phyloP scores from a whole-genome alignment of 495 filamentous ascomycete species.

The Lasiosphaeris hirsuta region DNA sequence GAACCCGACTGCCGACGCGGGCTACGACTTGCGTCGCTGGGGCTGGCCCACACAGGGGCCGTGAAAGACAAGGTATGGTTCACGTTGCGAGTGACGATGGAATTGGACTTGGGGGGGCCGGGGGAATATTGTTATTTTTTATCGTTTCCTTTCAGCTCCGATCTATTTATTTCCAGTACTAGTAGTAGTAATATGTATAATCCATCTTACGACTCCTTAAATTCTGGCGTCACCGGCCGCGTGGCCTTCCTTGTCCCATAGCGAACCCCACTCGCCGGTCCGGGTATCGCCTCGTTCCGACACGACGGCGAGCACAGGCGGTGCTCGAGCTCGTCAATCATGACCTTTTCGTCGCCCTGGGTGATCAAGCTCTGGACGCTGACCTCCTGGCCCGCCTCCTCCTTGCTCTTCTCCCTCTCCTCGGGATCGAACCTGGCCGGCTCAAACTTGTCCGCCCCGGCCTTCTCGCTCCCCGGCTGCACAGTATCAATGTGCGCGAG shows the following conservation, averaged over 20 bases:
- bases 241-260: constrained; percentile 2
- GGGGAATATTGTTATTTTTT: too few species aligned
- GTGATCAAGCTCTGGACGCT: background rate
- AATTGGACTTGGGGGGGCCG: too few species aligned
- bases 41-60: constrained; percentile 13
- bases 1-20: constrained; percentile 13
- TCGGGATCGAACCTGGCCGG: background rate
- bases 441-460: background rate
- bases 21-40: constrained; percentile 19
- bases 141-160: too few species aligned
- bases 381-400: background rate
- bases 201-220: too few species aligned
- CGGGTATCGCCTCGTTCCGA: background rate
- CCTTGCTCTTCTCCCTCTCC: background rate
- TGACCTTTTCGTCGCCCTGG: background rate
- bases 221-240: too few species aligned
- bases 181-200: too few species aligned
- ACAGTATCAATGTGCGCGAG: background rate
- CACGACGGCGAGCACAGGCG: constrained; percentile 9
- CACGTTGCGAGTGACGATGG: too few species aligned
- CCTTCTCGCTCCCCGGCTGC: background rate
- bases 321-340: constrained; percentile 11
- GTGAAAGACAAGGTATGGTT: background rate
- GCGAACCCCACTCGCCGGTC: background rate
- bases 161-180: too few species aligned